These are phyloP conservation scores for Aureobasidium lini DNA, from an alignment of 2,329 filamentous ascomycete genomes.

Conservation along the genomic window DNA sequence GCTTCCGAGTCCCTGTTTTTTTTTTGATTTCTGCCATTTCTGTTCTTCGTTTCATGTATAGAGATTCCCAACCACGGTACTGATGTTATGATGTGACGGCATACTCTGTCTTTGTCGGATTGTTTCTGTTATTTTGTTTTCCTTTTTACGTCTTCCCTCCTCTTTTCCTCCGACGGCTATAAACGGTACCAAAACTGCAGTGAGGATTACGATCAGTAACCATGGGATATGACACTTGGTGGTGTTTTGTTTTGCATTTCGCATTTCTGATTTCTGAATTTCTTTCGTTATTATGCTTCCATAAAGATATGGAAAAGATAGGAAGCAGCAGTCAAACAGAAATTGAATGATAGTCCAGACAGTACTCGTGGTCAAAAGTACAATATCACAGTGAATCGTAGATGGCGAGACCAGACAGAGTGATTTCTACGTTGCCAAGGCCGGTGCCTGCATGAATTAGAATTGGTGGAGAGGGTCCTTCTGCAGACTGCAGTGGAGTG, in stretches of 20 bases:
- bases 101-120: not conserved
- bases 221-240: not conserved
- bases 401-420: not conserved
- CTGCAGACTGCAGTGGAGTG: no score
- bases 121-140: not conserved
- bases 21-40: not conserved
- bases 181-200: not conserved
- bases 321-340: not conserved
- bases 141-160: not conserved
- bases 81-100: slow-evolving; percentile 7
- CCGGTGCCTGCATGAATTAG: not conserved
- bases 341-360: not conserved
- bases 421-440: slow-evolving; percentile 2
- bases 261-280: not conserved
- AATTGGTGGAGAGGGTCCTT: not conserved
- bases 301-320: not conserved
- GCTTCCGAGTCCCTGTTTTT: not conserved
- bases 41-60: slow-evolving; percentile 8
- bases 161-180: not conserved
- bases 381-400: not conserved
- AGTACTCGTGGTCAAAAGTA: no score
- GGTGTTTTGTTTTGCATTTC: not conserved
- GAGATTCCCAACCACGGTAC: slow-evolving; percentile 1
- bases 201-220: not conserved
- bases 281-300: not conserved